Percentiles rank a stretch among this genome's conserved stretches.
Evolutionary conservation across 805 yeast genomes (phyloP).

Genomic region (Metschnikowia reukaufii): DNA sequence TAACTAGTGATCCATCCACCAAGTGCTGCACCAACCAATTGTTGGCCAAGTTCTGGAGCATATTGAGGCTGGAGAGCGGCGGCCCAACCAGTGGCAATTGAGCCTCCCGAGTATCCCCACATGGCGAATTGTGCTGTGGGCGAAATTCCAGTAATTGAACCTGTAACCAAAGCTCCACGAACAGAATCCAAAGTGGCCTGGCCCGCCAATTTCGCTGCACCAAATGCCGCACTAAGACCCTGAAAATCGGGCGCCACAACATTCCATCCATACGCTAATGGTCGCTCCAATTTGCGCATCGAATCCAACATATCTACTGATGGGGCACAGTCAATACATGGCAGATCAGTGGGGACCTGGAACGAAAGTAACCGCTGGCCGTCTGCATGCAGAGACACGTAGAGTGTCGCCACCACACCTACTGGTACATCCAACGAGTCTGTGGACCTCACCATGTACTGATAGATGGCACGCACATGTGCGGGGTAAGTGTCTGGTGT

Average conservation of each 20-base stretch:
- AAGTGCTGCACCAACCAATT: constrained; percentile 32
- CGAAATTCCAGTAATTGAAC: constrained; percentile 21
- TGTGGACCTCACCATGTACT: constrained; percentile 25
- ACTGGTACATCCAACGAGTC: constrained; percentile 22
- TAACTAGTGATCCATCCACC: constrained; percentile 42
- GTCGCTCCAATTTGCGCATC: constrained; percentile 14
- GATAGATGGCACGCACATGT: constrained; percentile 19
- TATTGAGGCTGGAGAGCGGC: constrained; percentile 36
- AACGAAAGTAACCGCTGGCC: constrained; percentile 21
- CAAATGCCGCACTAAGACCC: constrained; percentile 33
- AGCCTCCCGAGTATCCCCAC: constrained; percentile 43
- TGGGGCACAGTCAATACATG: constrained; percentile 23
- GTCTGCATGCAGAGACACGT: constrained; percentile 23
- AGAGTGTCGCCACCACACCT: constrained; percentile 25
- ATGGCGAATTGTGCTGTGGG: constrained; percentile 22
- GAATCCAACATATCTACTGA: constrained; percentile 22
- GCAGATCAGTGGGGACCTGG: constrained; percentile 25
- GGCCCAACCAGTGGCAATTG: constrained; percentile 42
- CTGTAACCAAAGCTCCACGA: constrained; percentile 27
- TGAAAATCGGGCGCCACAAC: constrained; percentile 38
- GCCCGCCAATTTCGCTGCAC: constrained; percentile 35
- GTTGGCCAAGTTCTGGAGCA: constrained; percentile 31
- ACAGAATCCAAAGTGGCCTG: constrained; percentile 33
- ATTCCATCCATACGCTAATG: constrained; percentile 31
- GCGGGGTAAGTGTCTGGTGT: constrained; percentile 3